Percentiles rank a stretch among this genome's conserved stretches.
Evolutionary conservation across 2,329 filamentous ascomycete species (phyloP).

Genomic region (Pseudogymnoascus sp.): DNA sequence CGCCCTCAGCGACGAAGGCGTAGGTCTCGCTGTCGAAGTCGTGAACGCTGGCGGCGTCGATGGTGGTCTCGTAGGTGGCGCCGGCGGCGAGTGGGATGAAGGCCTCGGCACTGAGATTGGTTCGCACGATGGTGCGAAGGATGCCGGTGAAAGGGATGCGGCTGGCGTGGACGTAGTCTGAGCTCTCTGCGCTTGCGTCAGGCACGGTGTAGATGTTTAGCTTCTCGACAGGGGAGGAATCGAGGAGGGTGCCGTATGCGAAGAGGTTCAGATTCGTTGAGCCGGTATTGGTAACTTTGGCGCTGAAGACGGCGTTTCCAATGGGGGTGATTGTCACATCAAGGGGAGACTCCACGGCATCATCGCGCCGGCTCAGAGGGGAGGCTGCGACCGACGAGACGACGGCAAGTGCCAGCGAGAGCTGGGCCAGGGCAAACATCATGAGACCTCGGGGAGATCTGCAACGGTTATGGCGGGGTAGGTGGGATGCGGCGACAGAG

Average conservation of each 20-base stretch:
- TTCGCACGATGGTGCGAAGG: conserved; percentile 31
- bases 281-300: conserved; percentile 34
- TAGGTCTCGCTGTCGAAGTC: conserved; percentile 43
- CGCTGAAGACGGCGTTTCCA: conserved; percentile 32
- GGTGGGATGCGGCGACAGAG: not conserved
- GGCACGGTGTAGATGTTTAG: conserved; percentile 25
- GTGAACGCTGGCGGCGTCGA: conserved; percentile 38
- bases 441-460: conserved; percentile 19
- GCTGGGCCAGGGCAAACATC: conserved; percentile 22
- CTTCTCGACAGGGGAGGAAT: conserved; percentile 35
- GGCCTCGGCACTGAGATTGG: conserved; percentile 28
- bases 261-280: conserved; percentile 31
- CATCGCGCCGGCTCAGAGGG: conserved; percentile 22
- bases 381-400: conserved; percentile 14
- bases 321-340: conserved; percentile 22
- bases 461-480: conserved; percentile 8
- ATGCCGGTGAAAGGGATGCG: conserved; percentile 36
- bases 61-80: conserved; percentile 34
- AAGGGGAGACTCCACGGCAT: conserved; percentile 21
- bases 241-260: conserved; percentile 34
- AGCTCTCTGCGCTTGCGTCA: not conserved
- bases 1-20: conserved; percentile 47
- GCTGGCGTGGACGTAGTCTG: not conserved
- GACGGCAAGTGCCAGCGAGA: conserved; percentile 11
- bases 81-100: conserved; percentile 35